These are phyloP conservation scores for Sapria himalayana DNA, from an alignment of 345 rosid genomes.

Conservation along the genomic window DNA sequence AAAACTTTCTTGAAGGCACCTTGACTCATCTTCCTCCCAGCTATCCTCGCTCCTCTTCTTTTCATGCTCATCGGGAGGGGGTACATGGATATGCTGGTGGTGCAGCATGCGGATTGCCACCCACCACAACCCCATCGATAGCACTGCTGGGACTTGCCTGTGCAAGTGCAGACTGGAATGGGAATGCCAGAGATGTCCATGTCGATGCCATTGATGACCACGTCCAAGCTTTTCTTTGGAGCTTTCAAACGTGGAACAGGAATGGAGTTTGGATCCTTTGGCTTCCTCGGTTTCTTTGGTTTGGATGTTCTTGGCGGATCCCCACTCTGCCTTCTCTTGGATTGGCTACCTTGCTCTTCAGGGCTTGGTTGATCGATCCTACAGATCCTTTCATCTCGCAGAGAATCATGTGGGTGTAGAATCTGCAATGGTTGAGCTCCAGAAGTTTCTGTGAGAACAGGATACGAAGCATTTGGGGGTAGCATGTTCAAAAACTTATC, in stretches of 20 bases:
- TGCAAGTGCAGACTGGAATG: conserved; percentile 82
- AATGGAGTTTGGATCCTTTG: conserved; percentile 28
- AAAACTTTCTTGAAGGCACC: conserved; percentile 95
- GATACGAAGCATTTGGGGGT: conserved; percentile 23
- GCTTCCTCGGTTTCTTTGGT: conserved; percentile 67
- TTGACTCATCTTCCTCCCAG: conserved; percentile 96
- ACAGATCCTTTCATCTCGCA: conserved; percentile 25
- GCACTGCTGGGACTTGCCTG: conserved; percentile 87
- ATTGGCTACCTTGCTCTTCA: conserved; percentile 23
- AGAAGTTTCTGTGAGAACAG: conserved; percentile 39
- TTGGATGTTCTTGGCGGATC: conserved; percentile 33
- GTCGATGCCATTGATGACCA: conserved; percentile 60
- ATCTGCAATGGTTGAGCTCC: conserved; percentile 42
- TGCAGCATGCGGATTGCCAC: conserved; percentile 97
- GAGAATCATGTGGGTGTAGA: conserved; percentile 32
- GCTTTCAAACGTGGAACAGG: conserved; percentile 47
- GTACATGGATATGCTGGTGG: conserved; percentile 72
- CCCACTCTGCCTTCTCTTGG: conserved; percentile 47
- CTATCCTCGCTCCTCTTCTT: conserved; percentile 85
- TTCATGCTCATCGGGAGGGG: conserved; percentile 95
- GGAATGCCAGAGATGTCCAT: conserved; percentile 82
- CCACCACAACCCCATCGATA: conserved; percentile 99
- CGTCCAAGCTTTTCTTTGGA: conserved; percentile 57
- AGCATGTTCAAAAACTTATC: conserved; percentile 53
- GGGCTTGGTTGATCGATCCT: conserved; percentile 29